Percentiles rank a stretch among this genome's conserved stretches.
phyloP scores from a whole-genome alignment of 2,329 filamentous ascomycete species.

The Penicillium sp. region DNA sequence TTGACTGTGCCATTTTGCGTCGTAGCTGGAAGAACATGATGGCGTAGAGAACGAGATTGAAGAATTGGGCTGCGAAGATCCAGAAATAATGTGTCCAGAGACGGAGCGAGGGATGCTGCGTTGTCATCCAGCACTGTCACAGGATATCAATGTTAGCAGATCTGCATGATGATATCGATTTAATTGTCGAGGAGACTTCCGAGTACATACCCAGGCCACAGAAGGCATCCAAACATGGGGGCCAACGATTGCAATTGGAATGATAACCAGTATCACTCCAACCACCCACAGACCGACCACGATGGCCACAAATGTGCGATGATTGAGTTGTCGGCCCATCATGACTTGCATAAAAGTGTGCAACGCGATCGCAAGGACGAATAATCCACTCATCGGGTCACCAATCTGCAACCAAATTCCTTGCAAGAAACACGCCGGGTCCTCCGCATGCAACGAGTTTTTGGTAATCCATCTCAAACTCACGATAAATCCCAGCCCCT shows the following conservation, averaged over 20 bases:
- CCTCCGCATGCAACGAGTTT: slow-evolving; percentile 44
- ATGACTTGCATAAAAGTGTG: slow-evolving; percentile 52
- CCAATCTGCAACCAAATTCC: slow-evolving; percentile 53
- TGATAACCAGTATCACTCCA: slow-evolving; percentile 46
- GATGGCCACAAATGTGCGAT: slow-evolving; percentile 42
- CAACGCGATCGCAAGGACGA: slow-evolving; percentile 52
- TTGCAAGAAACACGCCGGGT: slow-evolving; percentile 49
- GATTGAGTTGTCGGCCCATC: slow-evolving; percentile 45
- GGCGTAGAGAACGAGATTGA: slow-evolving; percentile 49
- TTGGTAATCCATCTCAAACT: slow-evolving; percentile 47
- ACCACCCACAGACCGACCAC: slow-evolving; percentile 48
- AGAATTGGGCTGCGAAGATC: slow-evolving; percentile 54
- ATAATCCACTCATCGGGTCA: slow-evolving; percentile 51
- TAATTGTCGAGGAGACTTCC: not conserved
- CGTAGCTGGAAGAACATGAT: slow-evolving; percentile 49
- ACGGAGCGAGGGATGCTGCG: slow-evolving; percentile 44
- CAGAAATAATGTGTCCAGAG: slow-evolving; percentile 54
- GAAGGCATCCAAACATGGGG: slow-evolving; percentile 46
- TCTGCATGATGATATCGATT: not conserved
- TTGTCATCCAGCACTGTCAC: slow-evolving; percentile 52
- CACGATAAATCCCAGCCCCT: slow-evolving; percentile 49
- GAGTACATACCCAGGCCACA: slow-evolving; percentile 50
- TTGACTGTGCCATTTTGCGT: slow-evolving; percentile 37
- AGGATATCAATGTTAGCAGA: slow-evolving; percentile 7
- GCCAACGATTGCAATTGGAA: slow-evolving; percentile 45